Evolutionary conservation across 306 rosid genomes (phyloP).

Genomic region (Urtica urens): DNA sequence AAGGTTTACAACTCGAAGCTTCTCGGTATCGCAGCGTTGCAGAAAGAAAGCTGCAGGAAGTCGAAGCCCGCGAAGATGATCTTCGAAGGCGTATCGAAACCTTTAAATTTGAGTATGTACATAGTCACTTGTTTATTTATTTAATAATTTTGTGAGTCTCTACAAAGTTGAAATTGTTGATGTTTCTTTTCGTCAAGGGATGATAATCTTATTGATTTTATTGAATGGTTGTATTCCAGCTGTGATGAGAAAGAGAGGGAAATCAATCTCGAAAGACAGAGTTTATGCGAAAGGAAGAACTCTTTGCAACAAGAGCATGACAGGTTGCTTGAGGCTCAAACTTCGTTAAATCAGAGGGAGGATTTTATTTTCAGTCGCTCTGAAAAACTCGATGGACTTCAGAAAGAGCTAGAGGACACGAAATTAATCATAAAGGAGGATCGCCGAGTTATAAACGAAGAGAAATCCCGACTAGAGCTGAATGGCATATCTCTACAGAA

Average conservation of each 20-base stretch:
- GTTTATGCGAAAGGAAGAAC: slow-evolving; percentile 72
- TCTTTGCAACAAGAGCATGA: slow-evolving; percentile 75
- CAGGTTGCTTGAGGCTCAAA: slow-evolving; percentile 70
- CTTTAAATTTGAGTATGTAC: slow-evolving; percentile 73
- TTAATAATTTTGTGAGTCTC: not conserved
- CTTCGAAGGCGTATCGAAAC: slow-evolving; percentile 56
- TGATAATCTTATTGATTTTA: slow-evolving; percentile 3
- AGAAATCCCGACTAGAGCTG: slow-evolving; percentile 51
- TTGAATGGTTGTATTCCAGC: slow-evolving; percentile 19
- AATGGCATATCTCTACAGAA: slow-evolving; percentile 36
- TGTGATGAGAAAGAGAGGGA: slow-evolving; percentile 85
- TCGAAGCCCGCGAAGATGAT: slow-evolving; percentile 91
- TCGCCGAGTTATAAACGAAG: slow-evolving; percentile 38
- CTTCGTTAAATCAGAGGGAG: slow-evolving; percentile 75
- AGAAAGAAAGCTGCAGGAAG: slow-evolving; percentile 80
- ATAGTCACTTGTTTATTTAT: not conserved
- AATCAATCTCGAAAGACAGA: slow-evolving; percentile 62
- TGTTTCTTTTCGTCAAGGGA: slow-evolving; percentile 4
- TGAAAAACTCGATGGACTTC: slow-evolving; percentile 54
- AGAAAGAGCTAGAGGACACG: slow-evolving; percentile 58
- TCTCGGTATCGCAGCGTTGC: slow-evolving; percentile 47
- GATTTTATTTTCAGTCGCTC: slow-evolving; percentile 47
- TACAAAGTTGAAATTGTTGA: not conserved
- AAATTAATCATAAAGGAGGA: slow-evolving; percentile 43
- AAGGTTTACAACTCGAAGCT: slow-evolving; percentile 71